phyloP scores from a whole-genome alignment of 371 early-diverging fungal species.

The Rhizopus stolonifer region DNA sequence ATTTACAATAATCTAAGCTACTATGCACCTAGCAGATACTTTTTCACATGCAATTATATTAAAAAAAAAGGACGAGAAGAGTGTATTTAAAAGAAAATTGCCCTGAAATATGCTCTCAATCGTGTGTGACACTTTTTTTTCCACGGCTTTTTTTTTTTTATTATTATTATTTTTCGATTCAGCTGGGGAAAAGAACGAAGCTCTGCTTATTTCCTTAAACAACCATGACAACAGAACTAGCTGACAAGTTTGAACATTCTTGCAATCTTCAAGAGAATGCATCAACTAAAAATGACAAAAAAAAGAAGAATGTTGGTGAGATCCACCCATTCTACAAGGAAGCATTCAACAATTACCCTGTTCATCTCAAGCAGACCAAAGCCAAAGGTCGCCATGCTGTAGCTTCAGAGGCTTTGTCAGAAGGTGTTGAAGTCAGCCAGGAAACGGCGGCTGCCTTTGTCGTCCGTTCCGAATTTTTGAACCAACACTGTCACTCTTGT shows the following conservation, averaged over 20 bases:
- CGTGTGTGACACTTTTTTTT: too few relatives aligned
- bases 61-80: too few relatives aligned
- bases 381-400: conserved; percentile 67
- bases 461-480: conserved; percentile 54
- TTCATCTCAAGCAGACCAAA: conserved; percentile 33
- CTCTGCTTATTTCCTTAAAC: too few relatives aligned
- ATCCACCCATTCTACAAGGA: conserved; percentile 23
- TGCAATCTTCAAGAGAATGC: not conserved
- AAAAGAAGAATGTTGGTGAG: conserved; percentile 7
- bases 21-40: too few relatives aligned
- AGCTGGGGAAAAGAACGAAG: too few relatives aligned
- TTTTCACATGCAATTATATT: too few relatives aligned
- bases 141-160: too few relatives aligned
- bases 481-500: conserved; percentile 64
- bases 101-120: too few relatives aligned
- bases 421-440: conserved; percentile 53
- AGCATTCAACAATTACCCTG: conserved; percentile 28
- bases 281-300: not conserved
- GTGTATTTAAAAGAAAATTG: too few relatives aligned
- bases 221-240: too few relatives aligned
- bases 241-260: not conserved
- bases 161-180: too few relatives aligned
- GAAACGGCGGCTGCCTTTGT: conserved; percentile 61
- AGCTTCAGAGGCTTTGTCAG: conserved; percentile 46
- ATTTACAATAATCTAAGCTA: too few relatives aligned